Evolutionary conservation across 1,284 basidiomycete species (phyloP).

Genomic region (Cystobasidiaceae sp.): DNA sequence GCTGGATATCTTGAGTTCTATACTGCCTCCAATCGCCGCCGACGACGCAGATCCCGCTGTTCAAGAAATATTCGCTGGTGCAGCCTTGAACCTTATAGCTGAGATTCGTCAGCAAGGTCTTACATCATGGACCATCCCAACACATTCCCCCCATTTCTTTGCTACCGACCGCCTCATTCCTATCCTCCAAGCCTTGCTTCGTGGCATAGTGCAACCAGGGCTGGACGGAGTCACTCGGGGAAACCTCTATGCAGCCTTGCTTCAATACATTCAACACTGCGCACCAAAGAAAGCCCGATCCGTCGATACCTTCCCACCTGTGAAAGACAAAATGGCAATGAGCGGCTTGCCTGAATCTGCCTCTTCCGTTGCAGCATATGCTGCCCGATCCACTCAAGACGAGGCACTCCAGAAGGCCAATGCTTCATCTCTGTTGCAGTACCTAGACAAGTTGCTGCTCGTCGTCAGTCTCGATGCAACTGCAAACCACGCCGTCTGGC

Average conservation of each 20-base stretch:
- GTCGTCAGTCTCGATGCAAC: conserved; percentile 84
- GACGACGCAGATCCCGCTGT: conserved; percentile 64
- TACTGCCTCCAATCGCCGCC: conserved; percentile 50
- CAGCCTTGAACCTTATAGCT: conserved; percentile 72
- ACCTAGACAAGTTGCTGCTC: conserved; percentile 64
- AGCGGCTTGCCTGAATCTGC: too few relatives aligned
- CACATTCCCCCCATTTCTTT: conserved; percentile 31
- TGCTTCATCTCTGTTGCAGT: conserved; percentile 33
- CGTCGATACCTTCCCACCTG: too few relatives aligned
- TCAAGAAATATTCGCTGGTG: conserved; percentile 72
- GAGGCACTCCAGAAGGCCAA: conserved; percentile 39
- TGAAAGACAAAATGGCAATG: too few relatives aligned
- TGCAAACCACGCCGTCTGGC: conserved; percentile 93
- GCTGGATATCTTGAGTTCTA: conserved; percentile 76
- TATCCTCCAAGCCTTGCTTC: conserved; percentile 69
- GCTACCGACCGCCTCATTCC: conserved; percentile 69
- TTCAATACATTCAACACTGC: conserved; percentile 70
- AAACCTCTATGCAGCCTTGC: conserved; percentile 85
- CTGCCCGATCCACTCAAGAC: too few relatives aligned
- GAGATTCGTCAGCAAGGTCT: conserved; percentile 68
- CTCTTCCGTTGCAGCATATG: too few relatives aligned
- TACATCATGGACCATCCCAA: conserved; percentile 43
- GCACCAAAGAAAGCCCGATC: too few relatives aligned
- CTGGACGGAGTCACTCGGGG: conserved; percentile 87
- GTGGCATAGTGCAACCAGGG: conserved; percentile 69